Percentiles rank a stretch among this genome's conserved stretches.
Conservation (phyloP, 805 yeast species). For the Hanseniaspora pseudoguilliermondii region DNA sequence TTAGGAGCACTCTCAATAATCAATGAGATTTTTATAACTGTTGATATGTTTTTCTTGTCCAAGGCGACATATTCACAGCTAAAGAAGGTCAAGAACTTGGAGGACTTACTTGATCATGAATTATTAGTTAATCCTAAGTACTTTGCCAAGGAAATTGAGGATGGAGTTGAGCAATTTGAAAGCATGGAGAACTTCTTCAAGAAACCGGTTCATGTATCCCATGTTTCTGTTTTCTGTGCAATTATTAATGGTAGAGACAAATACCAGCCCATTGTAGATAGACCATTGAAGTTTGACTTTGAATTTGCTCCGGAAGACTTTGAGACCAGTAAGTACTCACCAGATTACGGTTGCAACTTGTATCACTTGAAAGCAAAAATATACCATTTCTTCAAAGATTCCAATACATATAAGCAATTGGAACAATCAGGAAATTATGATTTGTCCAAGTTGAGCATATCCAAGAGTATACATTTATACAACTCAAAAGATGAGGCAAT, state of each 20-base stretch:
- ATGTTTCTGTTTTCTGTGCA: slow-evolving; percentile 45
- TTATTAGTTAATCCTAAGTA: slow-evolving; percentile 24
- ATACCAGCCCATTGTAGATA: slow-evolving; percentile 18
- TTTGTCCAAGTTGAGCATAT: slow-evolving; percentile 22
- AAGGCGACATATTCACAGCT: slow-evolving; percentile 26
- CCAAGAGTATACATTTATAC: slow-evolving; percentile 28
- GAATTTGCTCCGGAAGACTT: slow-evolving; percentile 78
- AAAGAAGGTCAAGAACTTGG: slow-evolving; percentile 24
- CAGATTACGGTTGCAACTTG: slow-evolving; percentile 59
- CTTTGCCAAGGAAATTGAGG: slow-evolving; percentile 25
- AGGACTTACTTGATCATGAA: slow-evolving; percentile 23
- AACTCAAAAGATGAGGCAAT: slow-evolving; percentile 25
- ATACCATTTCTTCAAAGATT: slow-evolving; percentile 41
- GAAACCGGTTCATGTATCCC: slow-evolving; percentile 69
- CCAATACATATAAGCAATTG: slow-evolving; percentile 24
- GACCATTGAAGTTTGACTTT: slow-evolving; percentile 46
- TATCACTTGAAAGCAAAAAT: slow-evolving; percentile 47
- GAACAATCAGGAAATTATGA: slow-evolving; percentile 13
- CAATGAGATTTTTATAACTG: slow-evolving; percentile 25
- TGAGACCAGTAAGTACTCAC: slow-evolving; percentile 38
- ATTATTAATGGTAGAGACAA: slow-evolving; percentile 20
- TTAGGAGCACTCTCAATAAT: slow-evolving; percentile 26
- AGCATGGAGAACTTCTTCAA: slow-evolving; percentile 52
- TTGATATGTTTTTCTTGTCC: slow-evolving; percentile 26
- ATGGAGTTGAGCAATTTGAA: slow-evolving; percentile 27